Evolutionary conservation across 805 yeast genomes (phyloP), one percentile per base, ranked within the genome.

Genomic region (Hanseniaspora pseudoguilliermondii): DNA sequence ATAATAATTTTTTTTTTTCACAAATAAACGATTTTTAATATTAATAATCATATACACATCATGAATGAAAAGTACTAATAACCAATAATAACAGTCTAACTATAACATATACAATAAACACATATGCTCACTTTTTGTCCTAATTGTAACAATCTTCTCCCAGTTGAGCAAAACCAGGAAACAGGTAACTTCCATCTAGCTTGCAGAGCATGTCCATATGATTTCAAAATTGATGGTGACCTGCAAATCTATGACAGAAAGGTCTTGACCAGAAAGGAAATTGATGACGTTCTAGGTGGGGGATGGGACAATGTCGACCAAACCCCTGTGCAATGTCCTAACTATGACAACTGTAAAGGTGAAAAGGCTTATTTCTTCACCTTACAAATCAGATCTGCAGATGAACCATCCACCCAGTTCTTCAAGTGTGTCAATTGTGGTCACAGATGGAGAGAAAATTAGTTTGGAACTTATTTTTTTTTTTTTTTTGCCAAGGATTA

Each of bases 241-340:
- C 75, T 86, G 43, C 89, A 84, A 63, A 80, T 93, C 70, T 93
- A 75, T 67, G 97, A 90, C 65, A 76, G 97, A 56, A 88, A 86
- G 65, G 77, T 78, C 59, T 75, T 93, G 63, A 84, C 86, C 35
- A 75, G 96, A 66, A 93, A 93, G 65, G 85, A 88, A 61, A 91
- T 93, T 2, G 98, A 93, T 69, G 98, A 91, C 71, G 96, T 93
- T 13, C 75, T 93, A 18, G 98, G 98, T 57, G 97, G 96, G 34
- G 95, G 97, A 1, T 93, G 98, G 98, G 97, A 91, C 68, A 91
- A 93, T 65, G 98, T 93, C 29, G 98, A 93, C 66, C 97, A 93
- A 67, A 93, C 97, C 0, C 75, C 82, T 1, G 87, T 91, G 0
- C 95, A 91, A 67, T 91, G 98, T 74, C 96, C 97, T 3, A 68